phyloP scores from a whole-genome alignment of 208 protist genomes.

The Strigomonas galati region DNA sequence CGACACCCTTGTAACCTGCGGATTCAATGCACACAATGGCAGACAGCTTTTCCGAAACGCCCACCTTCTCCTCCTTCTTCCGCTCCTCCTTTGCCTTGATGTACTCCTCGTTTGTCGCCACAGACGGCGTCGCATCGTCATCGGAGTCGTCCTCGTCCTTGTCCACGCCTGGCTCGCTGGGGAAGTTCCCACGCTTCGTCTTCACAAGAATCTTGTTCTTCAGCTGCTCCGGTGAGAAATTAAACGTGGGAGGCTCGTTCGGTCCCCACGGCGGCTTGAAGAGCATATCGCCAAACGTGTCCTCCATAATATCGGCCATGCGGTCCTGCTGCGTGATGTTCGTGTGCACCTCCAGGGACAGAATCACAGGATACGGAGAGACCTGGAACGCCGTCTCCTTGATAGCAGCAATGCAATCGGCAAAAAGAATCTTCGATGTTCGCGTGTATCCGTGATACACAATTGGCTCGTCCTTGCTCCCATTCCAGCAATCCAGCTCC shows the following conservation, averaged over 20 bases:
- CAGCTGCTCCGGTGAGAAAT: slow-evolving; percentile 52
- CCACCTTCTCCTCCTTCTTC: slow-evolving; percentile 21
- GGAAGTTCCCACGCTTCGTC: slow-evolving; percentile 33
- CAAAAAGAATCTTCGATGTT: slow-evolving; percentile 71
- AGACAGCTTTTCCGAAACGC: slow-evolving; percentile 36
- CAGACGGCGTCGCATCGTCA: slow-evolving; percentile 3
- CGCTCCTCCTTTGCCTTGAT: slow-evolving; percentile 15
- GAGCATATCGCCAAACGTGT: slow-evolving; percentile 50
- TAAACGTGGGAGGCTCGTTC: slow-evolving; percentile 29
- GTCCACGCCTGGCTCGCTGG: slow-evolving; percentile 30
- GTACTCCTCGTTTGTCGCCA: slow-evolving; percentile 26
- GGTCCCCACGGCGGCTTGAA: slow-evolving; percentile 39
- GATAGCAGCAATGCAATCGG: slow-evolving; percentile 52
- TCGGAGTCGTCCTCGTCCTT: slow-evolving; percentile 34
- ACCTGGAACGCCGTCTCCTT: slow-evolving; percentile 56
- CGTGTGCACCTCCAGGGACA: slow-evolving; percentile 81
- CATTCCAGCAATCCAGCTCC: slow-evolving; percentile 86
- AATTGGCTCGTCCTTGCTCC: slow-evolving; percentile 56
- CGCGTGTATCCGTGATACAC: slow-evolving; percentile 83
- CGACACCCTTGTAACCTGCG: slow-evolving; percentile 50
- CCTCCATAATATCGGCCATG: slow-evolving; percentile 68
- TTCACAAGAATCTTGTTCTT: slow-evolving; percentile 65
- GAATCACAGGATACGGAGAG: slow-evolving; percentile 75
- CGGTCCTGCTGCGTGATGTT: slow-evolving; percentile 49
- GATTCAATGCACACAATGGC: slow-evolving; percentile 63